Percentiles rank a stretch among this genome's conserved stretches.
Evolutionary conservation across 2,329 filamentous ascomycete genomes (phyloP).

Genomic region (Phaeosphaeria sp.): DNA sequence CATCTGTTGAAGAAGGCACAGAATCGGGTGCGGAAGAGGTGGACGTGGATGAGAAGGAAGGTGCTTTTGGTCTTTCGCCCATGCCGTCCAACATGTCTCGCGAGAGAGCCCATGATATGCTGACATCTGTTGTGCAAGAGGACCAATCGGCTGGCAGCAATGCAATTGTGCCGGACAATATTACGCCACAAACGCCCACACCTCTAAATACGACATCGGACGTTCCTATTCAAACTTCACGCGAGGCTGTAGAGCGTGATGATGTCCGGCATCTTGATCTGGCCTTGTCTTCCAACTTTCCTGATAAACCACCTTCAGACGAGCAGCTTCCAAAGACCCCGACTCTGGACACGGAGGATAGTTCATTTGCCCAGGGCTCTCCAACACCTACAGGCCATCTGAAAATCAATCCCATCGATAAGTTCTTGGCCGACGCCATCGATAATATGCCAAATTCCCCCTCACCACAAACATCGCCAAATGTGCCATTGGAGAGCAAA

Average conservation of each 20-base stretch:
- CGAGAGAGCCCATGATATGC: constrained; percentile 68
- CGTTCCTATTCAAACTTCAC: constrained; percentile 35
- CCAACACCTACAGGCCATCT: constrained; percentile 37
- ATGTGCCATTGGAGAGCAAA: constrained; percentile 39
- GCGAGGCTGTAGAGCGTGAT: constrained; percentile 54
- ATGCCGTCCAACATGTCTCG: constrained; percentile 57
- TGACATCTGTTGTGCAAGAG: constrained; percentile 71
- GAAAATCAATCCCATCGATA: constrained; percentile 45
- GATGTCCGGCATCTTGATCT: constrained; percentile 68
- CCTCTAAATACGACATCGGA: constrained; percentile 17
- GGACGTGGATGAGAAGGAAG: constrained; percentile 38
- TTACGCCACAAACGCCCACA: constrained; percentile 13
- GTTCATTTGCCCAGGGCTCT: constrained; percentile 29
- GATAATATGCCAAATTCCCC: constrained; percentile 43
- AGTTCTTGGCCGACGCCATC: constrained; percentile 40
- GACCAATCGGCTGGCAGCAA: constrained; percentile 52
- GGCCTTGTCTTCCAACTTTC: constrained; percentile 56
- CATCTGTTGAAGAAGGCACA: constrained; percentile 70
- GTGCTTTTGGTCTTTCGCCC: constrained; percentile 35
- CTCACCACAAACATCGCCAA: constrained; percentile 21
- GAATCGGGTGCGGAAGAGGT: constrained; percentile 52
- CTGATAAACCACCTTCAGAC: constrained; percentile 23
- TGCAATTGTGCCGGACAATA: constrained; percentile 8
- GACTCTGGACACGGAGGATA: constrained; percentile 26
- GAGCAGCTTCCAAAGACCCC: constrained; percentile 38